Conservation (phyloP, 2,329 filamentous ascomycete species). For the Colletotrichum noveboracense region DNA sequence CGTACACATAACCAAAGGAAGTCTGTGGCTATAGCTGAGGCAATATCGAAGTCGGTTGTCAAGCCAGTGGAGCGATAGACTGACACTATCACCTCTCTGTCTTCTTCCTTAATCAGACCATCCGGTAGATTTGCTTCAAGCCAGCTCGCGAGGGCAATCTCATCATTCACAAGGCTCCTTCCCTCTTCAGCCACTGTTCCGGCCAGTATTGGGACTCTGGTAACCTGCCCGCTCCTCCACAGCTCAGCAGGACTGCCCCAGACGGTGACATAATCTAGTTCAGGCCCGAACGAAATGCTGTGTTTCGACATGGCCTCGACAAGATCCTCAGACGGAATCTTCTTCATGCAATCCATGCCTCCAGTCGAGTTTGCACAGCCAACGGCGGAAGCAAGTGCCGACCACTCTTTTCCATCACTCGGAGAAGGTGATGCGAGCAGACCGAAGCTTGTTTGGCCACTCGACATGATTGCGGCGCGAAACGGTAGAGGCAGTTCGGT, state of each 20-base stretch:
- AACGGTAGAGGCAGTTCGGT: conserved; percentile 23
- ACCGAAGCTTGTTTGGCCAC: conserved; percentile 32
- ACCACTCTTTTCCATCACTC: conserved; percentile 20
- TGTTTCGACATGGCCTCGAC: conserved; percentile 16
- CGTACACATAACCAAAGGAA: conserved; percentile 31
- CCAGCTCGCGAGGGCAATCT: conserved; percentile 26
- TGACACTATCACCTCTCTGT: conserved; percentile 15
- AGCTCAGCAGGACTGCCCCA: conserved; percentile 16
- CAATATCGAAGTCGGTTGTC: conserved; percentile 28
- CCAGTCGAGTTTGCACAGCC: conserved; percentile 20
- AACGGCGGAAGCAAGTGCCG: conserved; percentile 9
- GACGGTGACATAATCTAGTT: conserved; percentile 26
- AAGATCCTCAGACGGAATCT: conserved; percentile 19
- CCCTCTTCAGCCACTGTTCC: conserved; percentile 30
- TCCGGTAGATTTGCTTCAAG: conserved; percentile 20
- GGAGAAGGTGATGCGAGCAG: conserved; percentile 12
- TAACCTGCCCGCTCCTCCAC: conserved; percentile 24
- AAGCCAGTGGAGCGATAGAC: conserved; percentile 21
- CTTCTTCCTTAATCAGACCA: not conserved
- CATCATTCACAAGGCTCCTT: conserved; percentile 24
- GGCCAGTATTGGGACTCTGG: conserved; percentile 27
- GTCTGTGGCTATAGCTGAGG: conserved; percentile 30
- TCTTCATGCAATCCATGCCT: conserved; percentile 27
- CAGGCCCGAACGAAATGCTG: conserved; percentile 10
- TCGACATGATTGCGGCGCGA: conserved; percentile 30